Base-by-base conservation (phyloP, 1,284 basidiomycete genomes). In the Ceratobasidium sp. region DNA sequence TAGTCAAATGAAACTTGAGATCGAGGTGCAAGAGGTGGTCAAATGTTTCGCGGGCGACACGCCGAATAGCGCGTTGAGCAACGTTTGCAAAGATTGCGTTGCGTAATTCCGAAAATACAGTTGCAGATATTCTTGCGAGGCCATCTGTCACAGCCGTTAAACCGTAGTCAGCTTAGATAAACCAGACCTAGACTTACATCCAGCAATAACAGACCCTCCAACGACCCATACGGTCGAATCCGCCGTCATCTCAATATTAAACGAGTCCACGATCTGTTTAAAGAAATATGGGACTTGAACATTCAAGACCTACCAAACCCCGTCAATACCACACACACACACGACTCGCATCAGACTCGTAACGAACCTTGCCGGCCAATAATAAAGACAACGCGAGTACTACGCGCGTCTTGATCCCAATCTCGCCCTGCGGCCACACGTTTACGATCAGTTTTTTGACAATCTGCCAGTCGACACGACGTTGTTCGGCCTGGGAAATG, bases 71-170 rank as follows among this genome's bases (percentile, higher is more conserved):
- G 32, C 89, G 88, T 79, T 99, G 97, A 0, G 97, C 94, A 70
- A 99, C 96, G 65, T 93, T 94, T 71, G 97, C 97, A 76, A 99
- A 99, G 8, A 98, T 90, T 0, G 97, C 97, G 77, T 99, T 99
- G 34, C 98, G 84, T 0, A 98, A 84, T 81, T 99, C 97, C 5
- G 91, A 90, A 76, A 96, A 98, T 5, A 96, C 84, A 0, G 94
- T 93, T 3, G 97, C 90, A 36, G 94, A 92, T 46, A 99, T 88
- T 46, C 97, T 87, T 0, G 97, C 96, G 1, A 91, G 87, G 3
- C 96, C 97, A 78, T 98, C 96, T 98, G 78, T 6, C 18, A 43
- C n/a, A 50, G 3, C 48, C 34, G 46, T 30, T 48, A 32, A 26
- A 43, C 21, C 45, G 48, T 41, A 26, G 3, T n/a, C n/a, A 67